Base-by-base conservation (phyloP, 306 rosid species). In the Senna tora region DNA sequence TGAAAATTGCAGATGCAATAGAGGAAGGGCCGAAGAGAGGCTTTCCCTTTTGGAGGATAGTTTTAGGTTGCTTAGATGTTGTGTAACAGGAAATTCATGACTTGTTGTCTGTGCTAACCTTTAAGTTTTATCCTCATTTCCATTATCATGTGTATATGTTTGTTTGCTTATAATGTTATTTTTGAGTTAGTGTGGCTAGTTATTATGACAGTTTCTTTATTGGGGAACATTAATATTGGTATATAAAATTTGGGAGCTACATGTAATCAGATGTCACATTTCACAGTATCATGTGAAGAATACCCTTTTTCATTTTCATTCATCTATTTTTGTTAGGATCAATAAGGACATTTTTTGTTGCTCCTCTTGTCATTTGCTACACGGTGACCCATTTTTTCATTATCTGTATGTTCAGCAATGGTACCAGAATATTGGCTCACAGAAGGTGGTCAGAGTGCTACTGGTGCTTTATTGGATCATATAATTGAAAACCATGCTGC, bases 391-490 rank as follows among this genome's bases (percentile, higher is more conserved):
- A 16, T 55, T 75, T 74, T 70, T 74, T 65, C 36, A 85, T 71
- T 59, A 38, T 65, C 71, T 53, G 56, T 46, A 19, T 65, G 56
- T 84, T 68, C 88, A 94, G 98, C 98, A 16, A 94, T 94, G 98
- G 83, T 91, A 75, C 97, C 97, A 9, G 96, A 91, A 74, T 85
- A 87, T 75, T 94, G 98, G 98, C 93, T 94, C 28, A 94, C 97
- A 13, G 97, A 94, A 91, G 98, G 96, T n/a, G 98, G 98, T 59
- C 96, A 94, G 84, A 94, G 98, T 91, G 98, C 98, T 74, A 94
- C 96, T 72, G 98, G 97, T 80, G 97, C 98, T 65, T 84, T 94
- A 65, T 83, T 94, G 81, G 98, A 94, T 88, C 87, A 91, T 85
- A 69, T 94, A 77, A 85, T 94, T 72, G 92, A 94, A 84, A 91